Evolutionary conservation across 495 filamentous ascomycete species (phyloP).

Genomic region (Acidiella bohemica): DNA sequence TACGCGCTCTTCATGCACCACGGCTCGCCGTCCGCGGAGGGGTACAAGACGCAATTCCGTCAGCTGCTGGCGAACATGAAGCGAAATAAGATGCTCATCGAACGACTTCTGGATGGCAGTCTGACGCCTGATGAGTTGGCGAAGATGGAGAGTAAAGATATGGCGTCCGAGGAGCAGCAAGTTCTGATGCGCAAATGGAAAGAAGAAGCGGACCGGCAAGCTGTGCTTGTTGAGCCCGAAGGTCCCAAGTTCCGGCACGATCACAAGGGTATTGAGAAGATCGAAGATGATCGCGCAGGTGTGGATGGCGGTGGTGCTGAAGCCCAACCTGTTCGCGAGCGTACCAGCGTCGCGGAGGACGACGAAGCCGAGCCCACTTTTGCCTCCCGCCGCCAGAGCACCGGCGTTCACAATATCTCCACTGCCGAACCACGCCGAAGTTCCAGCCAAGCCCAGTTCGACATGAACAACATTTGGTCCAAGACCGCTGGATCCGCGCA

Average conservation of each 20-base stretch:
- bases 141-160: slow-evolving; percentile 72
- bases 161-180: slow-evolving; percentile 83
- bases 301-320: slow-evolving; percentile 14
- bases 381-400: not conserved
- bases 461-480: slow-evolving; percentile 58
- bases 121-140: slow-evolving; percentile 61
- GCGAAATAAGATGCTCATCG: slow-evolving; percentile 63
- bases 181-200: slow-evolving; percentile 59
- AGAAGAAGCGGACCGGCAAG: slow-evolving; percentile 72
- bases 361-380: slow-evolving; percentile 2
- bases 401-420: not conserved
- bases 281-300: slow-evolving; percentile 48
- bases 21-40: slow-evolving; percentile 37
- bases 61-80: slow-evolving; percentile 71
- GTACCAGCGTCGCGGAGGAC: slow-evolving; percentile 16
- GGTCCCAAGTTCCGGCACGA: slow-evolving; percentile 75
- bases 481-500: slow-evolving; percentile 35
- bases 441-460: slow-evolving; percentile 34
- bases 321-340: slow-evolving; percentile 13
- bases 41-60: slow-evolving; percentile 47
- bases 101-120: slow-evolving; percentile 55
- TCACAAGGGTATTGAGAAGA: slow-evolving; percentile 87
- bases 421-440: slow-evolving; percentile 1
- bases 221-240: slow-evolving; percentile 61
- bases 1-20: slow-evolving; percentile 46